Evolutionary conservation across 2,329 filamentous ascomycete species (phyloP), one percentile per base, ranked within the genome.

Genomic region (Aspergillus versicolor): DNA sequence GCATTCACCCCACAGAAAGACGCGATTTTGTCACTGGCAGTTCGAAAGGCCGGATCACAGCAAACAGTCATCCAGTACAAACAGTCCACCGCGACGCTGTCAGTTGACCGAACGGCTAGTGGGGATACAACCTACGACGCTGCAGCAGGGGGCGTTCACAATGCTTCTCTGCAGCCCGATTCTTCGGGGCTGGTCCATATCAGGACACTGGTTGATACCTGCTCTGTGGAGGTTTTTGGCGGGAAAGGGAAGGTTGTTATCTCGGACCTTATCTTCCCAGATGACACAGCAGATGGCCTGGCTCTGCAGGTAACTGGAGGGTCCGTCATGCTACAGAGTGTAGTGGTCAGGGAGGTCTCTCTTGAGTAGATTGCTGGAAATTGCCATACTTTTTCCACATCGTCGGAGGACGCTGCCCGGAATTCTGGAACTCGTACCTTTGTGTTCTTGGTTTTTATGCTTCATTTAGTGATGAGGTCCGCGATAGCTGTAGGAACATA

Each of bases 221-320:
- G 55, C 13, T 57, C 55, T 8, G 38, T 57, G 11, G 50, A 57
- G n/a, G 55, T 57, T 2, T 57, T 57, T 34, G 55, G 55, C 6
- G 55, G 55, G 11, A 11, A 49, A n/a, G 55, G 50, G 7, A 44
- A 57, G 12, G 55, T 41, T 5, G 55, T 54, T 6, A 54, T 57
- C n/a, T 57, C 55, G 2, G 44, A 57, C 38, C 24, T 57, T 12
- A 57, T 57, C 8, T 54, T 57, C 15, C 55, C 55, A 4, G 32
- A 21, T 37, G 50, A 49, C 34, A 49, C 38, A 2, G 38, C 55
- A 7, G 50, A 53, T 15, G 44, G 55, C 11, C 19, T 57, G 5
- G n/a, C 50, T 3, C 38, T 57, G 37, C 22, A 53, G 15, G 55
- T 54, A 3, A 53, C 13, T 7, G 55, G 55, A 17, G 55, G 55